Base-by-base conservation (phyloP, 2,329 filamentous ascomycete genomes). In the Exophiala phaeomuriformis region DNA sequence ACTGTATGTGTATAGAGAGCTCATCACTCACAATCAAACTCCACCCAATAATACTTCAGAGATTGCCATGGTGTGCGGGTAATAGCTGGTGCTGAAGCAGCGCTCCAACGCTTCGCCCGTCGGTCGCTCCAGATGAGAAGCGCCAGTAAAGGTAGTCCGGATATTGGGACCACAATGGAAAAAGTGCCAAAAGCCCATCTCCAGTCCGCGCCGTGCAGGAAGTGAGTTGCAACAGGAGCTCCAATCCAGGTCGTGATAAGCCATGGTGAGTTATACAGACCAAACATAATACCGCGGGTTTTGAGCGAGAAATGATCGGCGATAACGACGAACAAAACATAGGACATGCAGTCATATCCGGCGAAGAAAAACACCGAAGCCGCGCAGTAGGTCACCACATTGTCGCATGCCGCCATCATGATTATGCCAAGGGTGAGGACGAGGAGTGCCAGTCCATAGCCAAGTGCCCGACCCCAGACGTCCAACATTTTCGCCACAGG, bases 101-200 rank as follows among this genome's bases (percentile, higher is more conserved):
- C 66, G 68, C 63, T n/a, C 80, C 67, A 1, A 50, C 74, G 74
- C 57, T 72, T 70, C 1, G 83, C 83, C 63, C 81, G 81, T 49
- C 65, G 68, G 55, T 79, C 72, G 63, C 82, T 80, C 57, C 68
- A 69, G 49, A 74, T 66, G 61, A 83, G 75, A 29, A 84, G 65
- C 8, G 66, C 62, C 43, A 63, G 74, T 3, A 85, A 69, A 0
- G 83, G 83, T 4, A 78, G 32, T 5, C 72, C 75, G 40, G 81
- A 69, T 45, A 75, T 64, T 1, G 81, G 80, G 0, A 77, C 73
- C 52, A 85, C 70, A 58, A 86, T 80, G 46, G 75, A 71, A 63
- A 83, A 85, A 32, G 73, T 69, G 19, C 31, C 80, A 82, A 79
- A 85, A 1, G 72, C 80, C 82, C 82, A 85, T 37, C 79, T 73